Conservation (phyloP, 2,329 filamentous ascomycete genomes). For the Cladosporium austrohemisphaericum region DNA sequence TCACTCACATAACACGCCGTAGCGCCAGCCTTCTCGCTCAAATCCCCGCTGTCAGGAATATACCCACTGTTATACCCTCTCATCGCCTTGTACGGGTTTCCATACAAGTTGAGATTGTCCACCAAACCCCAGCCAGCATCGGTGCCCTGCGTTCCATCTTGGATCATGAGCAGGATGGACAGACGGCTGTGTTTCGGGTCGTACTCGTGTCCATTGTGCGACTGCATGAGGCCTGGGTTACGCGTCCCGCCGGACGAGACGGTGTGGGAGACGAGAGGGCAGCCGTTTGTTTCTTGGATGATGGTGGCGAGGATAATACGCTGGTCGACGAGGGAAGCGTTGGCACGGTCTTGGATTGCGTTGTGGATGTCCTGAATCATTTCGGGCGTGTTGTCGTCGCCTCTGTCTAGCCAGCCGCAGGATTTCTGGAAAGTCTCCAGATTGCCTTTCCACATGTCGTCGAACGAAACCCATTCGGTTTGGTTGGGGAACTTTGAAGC, state of each 20-base stretch:
- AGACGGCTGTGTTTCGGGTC: conserved; percentile 33
- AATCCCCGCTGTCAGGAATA: conserved; percentile 32
- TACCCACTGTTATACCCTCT: conserved; percentile 48
- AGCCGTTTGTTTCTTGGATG: conserved; percentile 46
- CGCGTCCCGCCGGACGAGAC: conserved; percentile 37
- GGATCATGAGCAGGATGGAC: conserved; percentile 37
- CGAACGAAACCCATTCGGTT: conserved; percentile 26
- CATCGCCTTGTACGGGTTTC: conserved; percentile 42
- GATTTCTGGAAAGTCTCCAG: conserved; percentile 28
- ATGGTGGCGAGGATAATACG: conserved; percentile 44
- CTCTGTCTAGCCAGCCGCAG: conserved; percentile 33
- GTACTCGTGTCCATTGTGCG: conserved; percentile 36
- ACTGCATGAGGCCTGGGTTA: conserved; percentile 49
- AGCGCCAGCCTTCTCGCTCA: conserved; percentile 43
- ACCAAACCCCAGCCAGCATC: conserved; percentile 40
- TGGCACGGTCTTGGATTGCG: conserved; percentile 35
- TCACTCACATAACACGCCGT: conserved; percentile 52
- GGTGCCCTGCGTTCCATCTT: conserved; percentile 45
- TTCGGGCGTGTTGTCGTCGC: conserved; percentile 32
- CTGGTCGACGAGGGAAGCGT: conserved; percentile 35
- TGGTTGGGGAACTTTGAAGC: conserved; percentile 21
- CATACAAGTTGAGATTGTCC: conserved; percentile 35
- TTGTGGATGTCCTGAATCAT: conserved; percentile 39
- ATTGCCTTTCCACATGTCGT: conserved; percentile 36
- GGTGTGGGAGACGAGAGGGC: conserved; percentile 39